Conservation (phyloP, 2,329 filamentous ascomycete genomes). For the Penicillium sp. region DNA sequence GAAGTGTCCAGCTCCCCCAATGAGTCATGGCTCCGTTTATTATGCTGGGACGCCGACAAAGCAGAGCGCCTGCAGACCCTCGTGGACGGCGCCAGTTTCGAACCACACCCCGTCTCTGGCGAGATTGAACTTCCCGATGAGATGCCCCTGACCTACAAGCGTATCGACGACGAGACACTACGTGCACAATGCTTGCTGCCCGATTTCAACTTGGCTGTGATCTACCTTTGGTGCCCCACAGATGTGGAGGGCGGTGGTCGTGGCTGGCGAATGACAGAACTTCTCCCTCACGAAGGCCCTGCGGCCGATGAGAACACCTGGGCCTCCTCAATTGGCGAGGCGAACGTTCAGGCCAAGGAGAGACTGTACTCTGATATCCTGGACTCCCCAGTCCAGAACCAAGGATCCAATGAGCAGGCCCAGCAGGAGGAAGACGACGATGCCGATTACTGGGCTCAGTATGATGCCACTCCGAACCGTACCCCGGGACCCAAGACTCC, state of each 20-base stretch:
- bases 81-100: conserved; percentile 56
- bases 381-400: conserved; percentile 19
- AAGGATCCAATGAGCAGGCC: conserved; percentile 12
- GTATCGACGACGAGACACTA: conserved; percentile 63
- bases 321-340: conserved; percentile 56
- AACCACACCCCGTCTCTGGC: conserved; percentile 65
- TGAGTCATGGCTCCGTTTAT: conserved; percentile 59
- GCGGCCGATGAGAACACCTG: conserved; percentile 54
- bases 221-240: conserved; percentile 63
- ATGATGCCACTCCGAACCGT: conserved; percentile 57
- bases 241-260: conserved; percentile 54
- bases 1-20: conserved; percentile 43
- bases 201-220: conserved; percentile 56
- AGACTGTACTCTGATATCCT: conserved; percentile 39
- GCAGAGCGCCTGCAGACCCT: conserved; percentile 55
- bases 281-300: conserved; percentile 52
- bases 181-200: conserved; percentile 55
- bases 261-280: conserved; percentile 61
- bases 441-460: conserved; percentile 65
- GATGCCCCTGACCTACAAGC: conserved; percentile 56
- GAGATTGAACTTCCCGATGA: conserved; percentile 64
- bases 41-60: conserved; percentile 59
- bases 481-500: conserved; percentile 49
- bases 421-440: conserved; percentile 54
- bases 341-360: conserved; percentile 49